phyloP scores from a whole-genome alignment of 2,329 filamentous ascomycete genomes.

The Sclerotinia nivalis region DNA sequence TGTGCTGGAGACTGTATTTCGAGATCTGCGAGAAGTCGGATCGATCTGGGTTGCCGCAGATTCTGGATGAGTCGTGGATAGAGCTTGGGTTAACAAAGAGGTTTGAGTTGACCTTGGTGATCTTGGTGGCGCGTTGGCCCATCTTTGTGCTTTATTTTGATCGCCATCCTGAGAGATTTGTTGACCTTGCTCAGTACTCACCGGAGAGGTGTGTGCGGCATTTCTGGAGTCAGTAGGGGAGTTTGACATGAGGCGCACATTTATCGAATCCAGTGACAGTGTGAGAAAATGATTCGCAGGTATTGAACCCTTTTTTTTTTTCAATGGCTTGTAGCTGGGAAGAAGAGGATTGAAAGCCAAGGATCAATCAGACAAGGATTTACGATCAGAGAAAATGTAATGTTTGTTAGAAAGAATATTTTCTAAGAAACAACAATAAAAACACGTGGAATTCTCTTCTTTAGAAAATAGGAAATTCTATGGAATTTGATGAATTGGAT shows the following conservation, averaged over 20 bases:
- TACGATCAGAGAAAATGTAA: constrained; percentile 22
- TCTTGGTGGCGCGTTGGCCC: constrained; percentile 27
- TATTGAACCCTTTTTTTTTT: constrained; percentile 30
- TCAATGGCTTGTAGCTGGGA: constrained; percentile 25
- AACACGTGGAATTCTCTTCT: constrained; percentile 19
- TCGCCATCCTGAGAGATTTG: constrained; percentile 32
- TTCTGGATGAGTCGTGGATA: constrained; percentile 29
- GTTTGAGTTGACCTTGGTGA: constrained; percentile 30
- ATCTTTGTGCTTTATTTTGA: constrained; percentile 31
- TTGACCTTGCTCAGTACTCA: constrained; percentile 36
- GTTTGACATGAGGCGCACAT: constrained; percentile 43
- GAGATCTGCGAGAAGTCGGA: background rate
- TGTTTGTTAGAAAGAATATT: constrained; percentile 20
- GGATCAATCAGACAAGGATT: constrained; percentile 24
- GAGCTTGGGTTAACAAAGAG: constrained; percentile 39
- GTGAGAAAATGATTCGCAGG: constrained; percentile 39
- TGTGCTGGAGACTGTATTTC: constrained; percentile 14
- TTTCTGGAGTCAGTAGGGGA: constrained; percentile 40
- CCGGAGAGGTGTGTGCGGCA: constrained; percentile 39
- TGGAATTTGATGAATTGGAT: constrained; percentile 13
- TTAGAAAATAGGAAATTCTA: constrained; percentile 19
- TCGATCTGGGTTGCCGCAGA: constrained; percentile 7
- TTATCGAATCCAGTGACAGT: constrained; percentile 39
- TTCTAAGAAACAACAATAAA: constrained; percentile 19
- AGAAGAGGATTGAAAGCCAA: constrained; percentile 19